Base-by-base conservation (phyloP, 1,139 yeast species). In the Hyphopichia fennica region DNA sequence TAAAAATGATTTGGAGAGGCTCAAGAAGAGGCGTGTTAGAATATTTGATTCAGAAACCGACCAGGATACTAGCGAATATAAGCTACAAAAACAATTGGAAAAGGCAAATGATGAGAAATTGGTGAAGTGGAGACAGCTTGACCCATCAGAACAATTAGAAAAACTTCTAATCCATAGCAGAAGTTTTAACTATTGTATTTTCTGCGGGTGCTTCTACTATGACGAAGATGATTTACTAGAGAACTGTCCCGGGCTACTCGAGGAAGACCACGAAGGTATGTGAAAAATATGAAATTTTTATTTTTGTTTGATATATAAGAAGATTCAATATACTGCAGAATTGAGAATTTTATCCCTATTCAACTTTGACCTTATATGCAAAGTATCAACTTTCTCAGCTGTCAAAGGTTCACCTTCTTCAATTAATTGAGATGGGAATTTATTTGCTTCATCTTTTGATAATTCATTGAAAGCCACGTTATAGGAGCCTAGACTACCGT, bases 111-210 rank as follows among this genome's bases (percentile, higher is more conserved):
- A 34, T 17, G 34, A 30, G 14, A 11, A 30, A 2, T 17, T 34
- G 25, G 18, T 30, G 6, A 33, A 22, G 6, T 18, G 31, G 25
- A 22, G 28, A 7, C 31, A 15, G 13, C 15, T 37, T 20, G 35
- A 43, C 11, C 37, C 47, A 29, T 8, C 18, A 7, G 44, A 39
- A 7, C 38, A 38, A 18, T 20, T 51, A 4, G 33, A 32, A 2
- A 39, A 37, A 10, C 50, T 66, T 9, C 41, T 62, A 4, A 37
- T 32, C 4, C 57, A 58, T 39, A 48, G 64, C 15, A 53, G 72
- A 30, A 42, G 44, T 1, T 62, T 55, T 37, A 37, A 39, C 20
- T 67, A 60, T 43, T 67, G 73, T 44, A 62, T 53, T 42, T 66
- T 53, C 44, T 67, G 73, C 49, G 71, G 72, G 1, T 37, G 48